These are phyloP conservation scores for Lepidium sativum DNA, from an alignment of 345 rosid species.

Conservation along the genomic window DNA sequence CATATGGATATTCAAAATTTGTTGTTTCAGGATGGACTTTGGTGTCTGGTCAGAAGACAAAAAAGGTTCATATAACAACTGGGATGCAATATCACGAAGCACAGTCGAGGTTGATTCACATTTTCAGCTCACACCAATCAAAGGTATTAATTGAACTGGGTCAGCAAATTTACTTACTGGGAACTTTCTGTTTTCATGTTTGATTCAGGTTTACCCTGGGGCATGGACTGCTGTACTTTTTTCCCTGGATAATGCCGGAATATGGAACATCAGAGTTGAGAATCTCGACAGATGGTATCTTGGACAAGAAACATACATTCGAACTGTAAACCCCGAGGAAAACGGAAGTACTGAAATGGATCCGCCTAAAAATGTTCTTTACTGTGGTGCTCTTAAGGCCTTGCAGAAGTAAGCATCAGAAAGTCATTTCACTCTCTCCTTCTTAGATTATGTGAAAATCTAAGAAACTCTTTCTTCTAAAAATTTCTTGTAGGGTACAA, in stretches of 20 bases:
- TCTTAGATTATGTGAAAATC: not conserved
- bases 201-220: constrained; percentile 75
- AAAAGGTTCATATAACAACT: constrained; percentile 62
- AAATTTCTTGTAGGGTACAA: constrained; percentile 29
- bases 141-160: not conserved
- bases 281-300: constrained; percentile 93
- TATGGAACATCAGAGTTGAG: constrained; percentile 84
- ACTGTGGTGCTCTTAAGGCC: constrained; percentile 66
- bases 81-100: constrained; percentile 64
- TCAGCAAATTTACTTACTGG: not conserved
- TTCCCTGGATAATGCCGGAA: constrained; percentile 79
- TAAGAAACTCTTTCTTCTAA: not conserved
- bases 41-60: constrained; percentile 74
- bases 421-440: not conserved
- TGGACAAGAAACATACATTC: constrained; percentile 92
- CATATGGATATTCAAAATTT: not conserved
- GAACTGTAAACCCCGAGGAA: constrained; percentile 73
- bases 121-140: not conserved
- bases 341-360: constrained; percentile 66
- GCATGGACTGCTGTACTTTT: constrained; percentile 82
- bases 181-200: not conserved
- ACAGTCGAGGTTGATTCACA: constrained; percentile 53
- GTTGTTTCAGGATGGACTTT: constrained; percentile 69
- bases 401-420: constrained; percentile 44
- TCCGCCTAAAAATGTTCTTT: constrained; percentile 58